phyloP scores from a whole-genome alignment of 2,329 filamentous ascomycete species.

The Diaporthe aspalathi region DNA sequence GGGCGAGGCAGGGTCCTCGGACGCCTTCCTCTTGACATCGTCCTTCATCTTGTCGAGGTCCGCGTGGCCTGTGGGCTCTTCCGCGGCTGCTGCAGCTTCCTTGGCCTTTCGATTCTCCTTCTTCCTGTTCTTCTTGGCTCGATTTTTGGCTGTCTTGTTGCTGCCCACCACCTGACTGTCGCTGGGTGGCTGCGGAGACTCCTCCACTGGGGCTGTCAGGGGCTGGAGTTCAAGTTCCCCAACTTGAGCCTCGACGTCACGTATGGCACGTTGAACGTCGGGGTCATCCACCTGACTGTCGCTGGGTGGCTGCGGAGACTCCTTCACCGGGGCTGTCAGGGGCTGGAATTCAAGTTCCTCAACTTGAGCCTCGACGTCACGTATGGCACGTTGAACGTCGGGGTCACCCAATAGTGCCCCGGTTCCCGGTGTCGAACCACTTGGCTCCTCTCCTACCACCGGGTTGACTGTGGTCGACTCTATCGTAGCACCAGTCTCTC shows the following conservation, averaged over 20 bases:
- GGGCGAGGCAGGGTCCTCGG: constrained; percentile 71
- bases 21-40: constrained; percentile 77
- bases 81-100: constrained; percentile 13
- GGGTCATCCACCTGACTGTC: constrained; percentile 12
- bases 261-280: background rate
- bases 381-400: background rate
- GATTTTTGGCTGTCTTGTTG: constrained; percentile 27
- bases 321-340: constrained; percentile 17
- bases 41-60: constrained; percentile 50
- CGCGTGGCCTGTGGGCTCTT: constrained; percentile 1
- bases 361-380: constrained; percentile 18
- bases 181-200: background rate
- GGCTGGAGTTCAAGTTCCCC: constrained; percentile 31
- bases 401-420: background rate
- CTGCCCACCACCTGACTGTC: background rate
- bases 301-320: background rate
- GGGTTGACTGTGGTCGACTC: constrained; percentile 13
- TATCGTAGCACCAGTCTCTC: constrained; percentile 21
- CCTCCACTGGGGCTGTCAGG: constrained; percentile 17
- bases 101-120: constrained; percentile 10
- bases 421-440: background rate
- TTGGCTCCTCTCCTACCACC: background rate
- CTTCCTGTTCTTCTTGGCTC: constrained; percentile 25
- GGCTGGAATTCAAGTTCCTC: constrained; percentile 32
- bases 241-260: constrained; percentile 18